Conservation (phyloP, 768 basidiomycete genomes). For the Rickenella mellea region DNA sequence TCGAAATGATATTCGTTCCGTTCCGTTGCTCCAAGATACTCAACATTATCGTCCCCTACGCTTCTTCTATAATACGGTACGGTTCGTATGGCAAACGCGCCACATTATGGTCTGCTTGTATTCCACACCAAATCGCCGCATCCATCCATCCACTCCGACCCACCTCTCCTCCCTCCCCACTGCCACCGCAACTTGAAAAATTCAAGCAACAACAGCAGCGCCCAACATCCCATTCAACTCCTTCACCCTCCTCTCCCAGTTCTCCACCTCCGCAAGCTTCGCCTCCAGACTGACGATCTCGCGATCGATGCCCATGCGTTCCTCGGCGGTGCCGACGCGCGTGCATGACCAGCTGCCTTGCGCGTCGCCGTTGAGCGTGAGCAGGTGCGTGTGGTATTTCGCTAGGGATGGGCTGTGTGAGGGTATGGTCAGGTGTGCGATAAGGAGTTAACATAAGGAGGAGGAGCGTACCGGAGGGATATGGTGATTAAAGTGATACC, state of each 20-base stretch:
- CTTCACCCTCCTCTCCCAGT: constrained; percentile 61
- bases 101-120: too few relatives aligned
- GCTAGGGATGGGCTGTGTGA: constrained; percentile 61
- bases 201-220: too few relatives aligned
- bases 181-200: too few relatives aligned
- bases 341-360: constrained; percentile 64
- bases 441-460: neutral
- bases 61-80: too few relatives aligned
- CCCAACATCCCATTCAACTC: constrained; percentile 50
- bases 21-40: too few relatives aligned
- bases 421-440: neutral
- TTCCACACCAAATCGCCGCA: too few relatives aligned
- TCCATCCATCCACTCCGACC: too few relatives aligned
- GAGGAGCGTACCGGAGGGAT: constrained; percentile 56
- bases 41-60: too few relatives aligned
- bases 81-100: too few relatives aligned
- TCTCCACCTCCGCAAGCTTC: constrained; percentile 58
- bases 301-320: constrained; percentile 62
- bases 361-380: constrained; percentile 69
- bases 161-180: too few relatives aligned
- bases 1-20: too few relatives aligned
- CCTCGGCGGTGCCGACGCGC: constrained; percentile 63
- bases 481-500: constrained; percentile 93
- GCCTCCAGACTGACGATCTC: constrained; percentile 64
- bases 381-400: constrained; percentile 83